Evolutionary conservation across 2,329 filamentous ascomycete species (phyloP), one percentile per base, ranked within the genome.

Genomic region (Dactylellina sp.): DNA sequence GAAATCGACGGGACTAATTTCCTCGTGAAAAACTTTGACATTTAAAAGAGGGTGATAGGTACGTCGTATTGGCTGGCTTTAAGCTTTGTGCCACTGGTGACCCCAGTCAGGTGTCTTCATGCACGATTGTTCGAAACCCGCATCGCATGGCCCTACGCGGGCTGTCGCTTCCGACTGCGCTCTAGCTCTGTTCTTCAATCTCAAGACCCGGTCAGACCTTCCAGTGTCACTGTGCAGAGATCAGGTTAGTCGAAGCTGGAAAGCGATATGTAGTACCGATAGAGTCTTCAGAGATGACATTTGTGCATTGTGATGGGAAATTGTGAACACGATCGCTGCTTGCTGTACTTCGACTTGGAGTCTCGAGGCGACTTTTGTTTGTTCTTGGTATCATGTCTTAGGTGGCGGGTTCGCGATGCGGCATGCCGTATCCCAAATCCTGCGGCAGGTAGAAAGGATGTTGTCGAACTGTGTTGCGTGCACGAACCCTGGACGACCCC

Each of bases 131-230:
- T 39, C 28, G 5, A 40, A 25, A 52, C 25, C 63, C 66, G 66
- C 59, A 57, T 71, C 42, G 66, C 59, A 64, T 52, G 32, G 50
- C 66, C 65, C 16, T 50, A 25, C 35, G 18, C 42, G 39, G 66
- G 59, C 60, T 71, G 18, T 32, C 60, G 40, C 42, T 25, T 18
- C 59, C 57, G 25, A 14, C 53, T 22, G 18, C 42, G 44, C 46
- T 61, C 57, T 61, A 65, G 50, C 52, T 6, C 40, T 44, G 47
- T 32, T 24, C 37, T 20, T 39, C 28, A 22, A 66, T 18, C 16
- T 46, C 22, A 18, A 49, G n/a, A 22, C 39, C 28, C 56, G 63
- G 42, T 47, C 60, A 25, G 49, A 46, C 50, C 24, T 52, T 53
- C 12, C 16, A 35, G 44, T 35, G 37, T 55, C 59, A 62, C 52